Evolutionary conservation across 2,329 filamentous ascomycete genomes (phyloP).

Genomic region (Fonsecaea monophora): DNA sequence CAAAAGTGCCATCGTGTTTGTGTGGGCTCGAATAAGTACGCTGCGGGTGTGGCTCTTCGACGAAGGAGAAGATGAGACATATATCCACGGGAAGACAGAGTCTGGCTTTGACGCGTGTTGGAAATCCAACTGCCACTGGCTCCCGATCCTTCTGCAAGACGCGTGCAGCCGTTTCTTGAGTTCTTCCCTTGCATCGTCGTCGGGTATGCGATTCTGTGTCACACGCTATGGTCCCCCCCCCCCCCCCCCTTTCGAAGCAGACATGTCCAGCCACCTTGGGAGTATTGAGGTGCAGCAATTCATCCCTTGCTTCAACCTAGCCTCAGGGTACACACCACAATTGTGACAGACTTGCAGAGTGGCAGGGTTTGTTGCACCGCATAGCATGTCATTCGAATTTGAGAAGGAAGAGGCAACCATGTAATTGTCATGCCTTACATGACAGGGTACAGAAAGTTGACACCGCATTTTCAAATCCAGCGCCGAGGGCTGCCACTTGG

Average conservation of each 20-base stretch:
- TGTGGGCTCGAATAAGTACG: constrained; percentile 15
- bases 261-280: constrained; percentile 24
- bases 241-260: constrained; percentile 9
- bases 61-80: constrained; percentile 27
- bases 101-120: constrained; percentile 23
- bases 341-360: neutral
- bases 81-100: constrained; percentile 21
- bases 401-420: constrained; percentile 19
- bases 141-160: constrained; percentile 4
- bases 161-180: constrained; percentile 19
- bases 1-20: constrained; percentile 23
- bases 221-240: constrained; percentile 9
- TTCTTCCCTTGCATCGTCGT: constrained; percentile 28
- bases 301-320: constrained; percentile 30
- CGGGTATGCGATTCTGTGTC: constrained; percentile 19
- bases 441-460: constrained; percentile 16
- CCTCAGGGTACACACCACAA: constrained; percentile 1
- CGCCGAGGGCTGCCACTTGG: constrained; percentile 21
- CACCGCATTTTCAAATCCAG: constrained; percentile 22
- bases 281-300: constrained; percentile 5
- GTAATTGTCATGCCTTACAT: constrained; percentile 37
- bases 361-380: constrained; percentile 4
- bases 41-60: constrained; percentile 1
- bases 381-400: constrained; percentile 18
- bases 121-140: constrained; percentile 30